These are phyloP conservation scores for Aspergillus arachidicola DNA, from an alignment of 2,329 filamentous ascomycete species.

Conservation along the genomic window DNA sequence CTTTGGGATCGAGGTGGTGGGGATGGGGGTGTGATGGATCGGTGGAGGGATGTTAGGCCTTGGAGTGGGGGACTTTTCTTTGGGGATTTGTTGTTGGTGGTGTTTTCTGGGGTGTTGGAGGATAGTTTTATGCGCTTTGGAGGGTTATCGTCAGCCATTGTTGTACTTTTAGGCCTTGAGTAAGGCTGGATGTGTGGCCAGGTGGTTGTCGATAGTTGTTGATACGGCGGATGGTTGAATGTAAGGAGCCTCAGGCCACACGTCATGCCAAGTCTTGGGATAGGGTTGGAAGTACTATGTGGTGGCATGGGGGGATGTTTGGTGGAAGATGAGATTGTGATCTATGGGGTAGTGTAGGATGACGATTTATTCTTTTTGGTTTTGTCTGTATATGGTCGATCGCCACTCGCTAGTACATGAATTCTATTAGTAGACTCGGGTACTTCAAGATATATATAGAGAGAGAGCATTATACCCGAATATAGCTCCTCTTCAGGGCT, in stretches of 20 bases:
- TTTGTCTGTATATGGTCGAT: neutral
- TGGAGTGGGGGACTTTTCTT: neutral
- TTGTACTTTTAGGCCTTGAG: neutral
- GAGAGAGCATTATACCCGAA: too few relatives aligned
- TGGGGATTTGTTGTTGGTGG: neutral
- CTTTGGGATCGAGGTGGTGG: constrained; percentile 10
- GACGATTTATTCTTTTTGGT: neutral
- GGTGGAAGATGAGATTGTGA: neutral
- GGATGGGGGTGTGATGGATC: constrained; percentile 33
- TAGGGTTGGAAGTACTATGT: neutral
- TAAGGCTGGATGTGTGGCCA: neutral
- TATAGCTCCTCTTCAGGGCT: too few relatives aligned
- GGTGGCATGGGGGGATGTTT: neutral
- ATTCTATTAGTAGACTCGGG: neutral
- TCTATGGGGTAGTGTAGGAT: neutral
- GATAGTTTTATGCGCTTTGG: neutral
- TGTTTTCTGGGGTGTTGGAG: neutral
- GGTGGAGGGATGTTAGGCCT: constrained; percentile 31
- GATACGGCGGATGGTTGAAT: neutral
- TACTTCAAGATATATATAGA: neutral
- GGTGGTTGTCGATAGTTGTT: neutral
- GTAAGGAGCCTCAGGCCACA: neutral
- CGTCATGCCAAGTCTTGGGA: neutral
- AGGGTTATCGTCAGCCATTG: neutral
- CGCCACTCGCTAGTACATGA: neutral